Evolutionary conservation across 768 basidiomycete genomes (phyloP), one percentile per base, ranked within the genome.

Genomic region (Suillus luteus): DNA sequence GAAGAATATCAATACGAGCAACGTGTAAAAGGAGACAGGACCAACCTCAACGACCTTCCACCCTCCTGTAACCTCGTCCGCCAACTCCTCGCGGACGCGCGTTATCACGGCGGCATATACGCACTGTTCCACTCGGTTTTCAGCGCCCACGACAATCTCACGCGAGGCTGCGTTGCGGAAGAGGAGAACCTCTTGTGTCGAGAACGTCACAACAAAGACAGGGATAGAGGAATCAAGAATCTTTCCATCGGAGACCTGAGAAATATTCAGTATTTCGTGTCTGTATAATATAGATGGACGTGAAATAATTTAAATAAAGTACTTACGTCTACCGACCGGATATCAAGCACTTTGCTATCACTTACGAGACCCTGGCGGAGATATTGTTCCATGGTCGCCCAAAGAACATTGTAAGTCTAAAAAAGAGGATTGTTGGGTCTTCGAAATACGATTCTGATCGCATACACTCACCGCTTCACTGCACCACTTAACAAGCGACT

Each of bases 1-100:
- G 7, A 65, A 12, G n/a, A 22, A 55, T n/a, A 52, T 19, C 37
- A 35, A 15, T 44, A 40, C 22, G 17, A 61, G 40, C 27, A 7
- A 40, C 2, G 27, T 48, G 55, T 27, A 31, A 46, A 27, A 17
- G 19, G 27, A n/a, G 38, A 58, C 15, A 5, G 15, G 40, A 78
- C 85, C 59, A 72, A 95, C 95, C 88, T 99, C 96, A 33, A 98
- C 84, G 60, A 99, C 86, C 77, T 98, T 99, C 96, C 97, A 99
- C 14, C 97, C 97, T 49, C 93, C 95, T 0, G 97, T 99, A 52
- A 97, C 82, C 75, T 95, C 93, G 73, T 99, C 92, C 35, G 87
- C 88, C 66, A 98, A 79, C 72, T 98, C 94, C 69, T 90, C 90
- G 72, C 93, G 89, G 37, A 94, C 78, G 33, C 96, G 86, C 19